Percentiles rank a stretch among this genome's conserved stretches.
These are phyloP conservation scores for Fusarium sp. DNA, from an alignment of 2,329 filamentous ascomycete species.

Conservation along the genomic window DNA sequence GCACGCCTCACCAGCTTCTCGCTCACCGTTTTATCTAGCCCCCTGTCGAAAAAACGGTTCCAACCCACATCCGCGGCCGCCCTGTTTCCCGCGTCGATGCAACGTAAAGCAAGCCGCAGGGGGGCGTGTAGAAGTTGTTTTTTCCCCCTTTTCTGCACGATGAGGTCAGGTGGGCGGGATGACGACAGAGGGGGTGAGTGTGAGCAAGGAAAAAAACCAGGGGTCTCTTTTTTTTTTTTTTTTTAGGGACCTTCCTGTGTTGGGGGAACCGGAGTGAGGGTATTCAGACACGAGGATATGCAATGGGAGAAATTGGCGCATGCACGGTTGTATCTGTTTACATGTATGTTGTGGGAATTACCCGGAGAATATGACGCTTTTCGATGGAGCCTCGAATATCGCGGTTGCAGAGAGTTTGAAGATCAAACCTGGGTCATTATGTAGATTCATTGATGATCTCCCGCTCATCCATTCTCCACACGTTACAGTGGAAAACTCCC, in stretches of 20 bases:
- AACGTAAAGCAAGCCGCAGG: not conserved
- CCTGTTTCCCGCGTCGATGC: slow-evolving; percentile 21
- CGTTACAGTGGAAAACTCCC: not conserved
- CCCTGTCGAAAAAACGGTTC: slow-evolving; percentile 8
- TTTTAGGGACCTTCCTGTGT: not conserved
- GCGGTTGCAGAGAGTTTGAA: slow-evolving; percentile 8
- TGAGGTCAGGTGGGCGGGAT: slow-evolving; percentile 45
- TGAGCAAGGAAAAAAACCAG: not conserved
- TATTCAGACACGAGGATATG: slow-evolving; percentile 11
- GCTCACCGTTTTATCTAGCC: not conserved
- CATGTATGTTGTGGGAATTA: slow-evolving; percentile 9
- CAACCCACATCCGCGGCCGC: slow-evolving; percentile 28
- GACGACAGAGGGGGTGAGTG: slow-evolving; percentile 32
- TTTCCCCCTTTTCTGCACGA: slow-evolving; percentile 30
- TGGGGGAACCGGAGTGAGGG: not conserved
- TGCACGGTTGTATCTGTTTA: slow-evolving; percentile 16
- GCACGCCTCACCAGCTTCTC: not conserved
- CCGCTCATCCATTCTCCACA: slow-evolving; percentile 31
- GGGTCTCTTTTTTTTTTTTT: not conserved
- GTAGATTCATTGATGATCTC: slow-evolving; percentile 36
- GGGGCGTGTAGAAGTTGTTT: slow-evolving; percentile 1
- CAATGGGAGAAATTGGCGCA: not conserved
- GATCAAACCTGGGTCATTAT: slow-evolving; percentile 19
- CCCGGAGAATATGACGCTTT: not conserved
- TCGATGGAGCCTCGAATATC: not conserved